Base-by-base conservation (phyloP, 2,329 filamentous ascomycete species). In the Colletotrichum eremochloae region DNA sequence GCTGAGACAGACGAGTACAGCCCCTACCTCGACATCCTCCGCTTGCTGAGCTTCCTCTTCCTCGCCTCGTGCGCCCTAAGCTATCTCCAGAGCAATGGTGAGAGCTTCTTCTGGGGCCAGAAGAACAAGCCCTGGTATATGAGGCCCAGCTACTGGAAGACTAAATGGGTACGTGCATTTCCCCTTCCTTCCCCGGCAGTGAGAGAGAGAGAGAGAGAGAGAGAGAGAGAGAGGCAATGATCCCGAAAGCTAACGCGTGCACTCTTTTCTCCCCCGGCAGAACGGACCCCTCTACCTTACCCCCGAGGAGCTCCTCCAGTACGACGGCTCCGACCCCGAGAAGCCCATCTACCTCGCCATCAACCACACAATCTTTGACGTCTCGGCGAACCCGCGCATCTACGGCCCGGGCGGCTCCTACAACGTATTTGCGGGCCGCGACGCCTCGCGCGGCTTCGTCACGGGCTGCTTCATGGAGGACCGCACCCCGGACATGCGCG, bases 401-500 rank as follows among this genome's bases (percentile, higher is more conserved):
- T 96, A 96, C 84, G 94, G 94, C 0, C 92, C 95, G 0, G 95
- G 94, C 38, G 96, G 95, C 5, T 91, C 90, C 48, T 99, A 99
- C 86, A 88, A 91, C 78, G 92, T 93, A 83, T 97, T 99, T 81
- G 90, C 95, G 0, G 96, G 96, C 73, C 88, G 88, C 74, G 96
- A 99, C 82, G 95, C 96, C 44, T 91, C 93, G 18, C 92, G 96
- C 61, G 94, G 92, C 29, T 99, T 95, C 82, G 91, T 99, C 12
- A 98, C 96, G 2, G 94, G 94, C 24, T 99, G 96, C 82, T 99
- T 99, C 84, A 85, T 89, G 50, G 92, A 94, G 75, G 96, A 99
- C 85, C 86, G 91, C 42, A 96, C 92, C 2, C 88, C 93, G 4
- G 96, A 99, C 83, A 84, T 98, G 80, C 89, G 93, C 73, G 96